These are phyloP conservation scores for Colletotrichum somersetense DNA, from an alignment of 2,329 filamentous ascomycete species.

Conservation along the genomic window DNA sequence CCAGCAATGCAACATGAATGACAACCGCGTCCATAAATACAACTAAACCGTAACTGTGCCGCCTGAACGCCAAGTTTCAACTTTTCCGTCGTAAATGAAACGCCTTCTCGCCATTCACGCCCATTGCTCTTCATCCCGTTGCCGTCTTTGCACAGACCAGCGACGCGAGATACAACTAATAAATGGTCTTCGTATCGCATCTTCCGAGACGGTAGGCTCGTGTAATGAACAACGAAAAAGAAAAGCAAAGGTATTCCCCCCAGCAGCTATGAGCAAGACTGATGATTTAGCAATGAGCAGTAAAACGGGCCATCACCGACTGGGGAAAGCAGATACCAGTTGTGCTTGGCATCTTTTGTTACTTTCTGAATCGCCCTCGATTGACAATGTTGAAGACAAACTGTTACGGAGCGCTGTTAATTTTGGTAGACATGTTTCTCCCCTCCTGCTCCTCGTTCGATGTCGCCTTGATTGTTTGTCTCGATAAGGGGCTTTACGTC, in stretches of 20 bases:
- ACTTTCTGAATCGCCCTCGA: neutral
- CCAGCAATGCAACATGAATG: constrained; percentile 43
- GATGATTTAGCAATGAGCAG: constrained; percentile 2
- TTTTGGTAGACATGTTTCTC: neutral
- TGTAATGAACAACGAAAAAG: neutral
- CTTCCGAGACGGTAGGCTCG: neutral
- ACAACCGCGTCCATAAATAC: constrained; percentile 41
- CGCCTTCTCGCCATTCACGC: constrained; percentile 33
- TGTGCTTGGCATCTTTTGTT: neutral
- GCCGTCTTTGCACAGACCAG: constrained; percentile 20
- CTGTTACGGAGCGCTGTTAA: neutral
- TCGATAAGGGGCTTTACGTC: neutral
- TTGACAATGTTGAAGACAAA: neutral
- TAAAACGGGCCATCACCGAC: neutral
- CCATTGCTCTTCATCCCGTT: constrained; percentile 21
- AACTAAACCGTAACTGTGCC: constrained; percentile 43
- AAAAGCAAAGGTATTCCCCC: constrained; percentile 1
- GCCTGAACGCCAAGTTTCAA: constrained; percentile 40
- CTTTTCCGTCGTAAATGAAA: constrained; percentile 39
- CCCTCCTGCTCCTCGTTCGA: neutral
- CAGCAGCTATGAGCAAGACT: constrained; percentile 1
- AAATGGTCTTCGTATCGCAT: constrained; percentile 9
- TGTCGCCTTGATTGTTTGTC: neutral
- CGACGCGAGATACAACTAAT: constrained; percentile 8
- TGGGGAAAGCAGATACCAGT: neutral